Percentiles rank a stretch among this genome's conserved stretches.
phyloP scores from a whole-genome alignment of 2,329 filamentous ascomycete genomes.

The Coniochaeta pulveracea region DNA sequence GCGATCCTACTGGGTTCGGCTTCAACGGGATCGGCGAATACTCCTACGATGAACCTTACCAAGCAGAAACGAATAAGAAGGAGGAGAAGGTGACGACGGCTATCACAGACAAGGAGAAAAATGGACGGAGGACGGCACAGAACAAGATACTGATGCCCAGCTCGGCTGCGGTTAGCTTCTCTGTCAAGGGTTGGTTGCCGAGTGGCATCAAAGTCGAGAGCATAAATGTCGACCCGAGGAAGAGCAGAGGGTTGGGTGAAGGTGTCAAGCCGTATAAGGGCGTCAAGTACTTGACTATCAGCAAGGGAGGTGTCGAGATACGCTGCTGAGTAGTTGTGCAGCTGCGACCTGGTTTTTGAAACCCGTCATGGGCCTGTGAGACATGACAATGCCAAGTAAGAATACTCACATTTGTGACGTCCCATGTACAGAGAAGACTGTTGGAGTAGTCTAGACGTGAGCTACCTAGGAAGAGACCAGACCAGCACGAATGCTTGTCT shows the following conservation, averaged over 20 bases:
- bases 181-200: conserved; percentile 57
- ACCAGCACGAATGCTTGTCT: too few relatives aligned
- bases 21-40: conserved; percentile 31
- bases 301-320: conserved; percentile 52
- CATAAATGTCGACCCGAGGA: conserved; percentile 60
- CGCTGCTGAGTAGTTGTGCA: conserved; percentile 32
- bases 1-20: conserved; percentile 38
- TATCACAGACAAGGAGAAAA: conserved; percentile 30
- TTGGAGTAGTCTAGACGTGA: too few relatives aligned
- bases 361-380: too few relatives aligned
- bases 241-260: conserved; percentile 75
- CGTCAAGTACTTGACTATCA: conserved; percentile 86
- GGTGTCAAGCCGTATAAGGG: conserved; percentile 93
- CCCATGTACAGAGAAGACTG: too few relatives aligned
- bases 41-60: conserved; percentile 43
- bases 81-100: conserved; percentile 16
- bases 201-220: conserved; percentile 59
- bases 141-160: conserved; percentile 73
- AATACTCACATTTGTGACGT: too few relatives aligned
- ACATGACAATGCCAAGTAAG: too few relatives aligned
- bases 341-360: not conserved
- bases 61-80: conserved; percentile 28
- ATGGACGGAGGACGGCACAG: conserved; percentile 48
- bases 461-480: too few relatives aligned
- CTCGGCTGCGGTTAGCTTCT: conserved; percentile 62